phyloP scores from a whole-genome alignment of 768 basidiomycete genomes.

The Aureoboletus auriporus region DNA sequence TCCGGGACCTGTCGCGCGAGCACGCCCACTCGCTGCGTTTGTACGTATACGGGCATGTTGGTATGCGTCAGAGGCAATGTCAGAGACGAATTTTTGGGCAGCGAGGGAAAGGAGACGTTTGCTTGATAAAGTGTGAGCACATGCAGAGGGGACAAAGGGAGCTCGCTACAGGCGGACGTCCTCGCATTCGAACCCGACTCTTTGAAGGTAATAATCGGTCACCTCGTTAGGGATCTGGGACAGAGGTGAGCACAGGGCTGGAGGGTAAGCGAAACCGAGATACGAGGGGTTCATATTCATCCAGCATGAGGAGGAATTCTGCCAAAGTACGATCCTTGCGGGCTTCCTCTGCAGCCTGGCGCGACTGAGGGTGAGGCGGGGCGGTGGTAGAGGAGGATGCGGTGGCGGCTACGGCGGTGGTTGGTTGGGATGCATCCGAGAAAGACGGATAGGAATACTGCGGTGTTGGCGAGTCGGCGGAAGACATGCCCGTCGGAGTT shows the following conservation, averaged over 20 bases:
- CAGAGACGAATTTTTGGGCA: slow-evolving; percentile 96
- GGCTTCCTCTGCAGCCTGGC: slow-evolving; percentile 75
- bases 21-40: slow-evolving; percentile 73
- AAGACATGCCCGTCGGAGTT: slow-evolving; percentile 37
- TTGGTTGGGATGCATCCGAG: slow-evolving; percentile 20
- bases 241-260: background rate
- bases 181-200: slow-evolving; percentile 93
- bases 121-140: slow-evolving; percentile 37
- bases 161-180: slow-evolving; percentile 80
- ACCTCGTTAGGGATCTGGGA: slow-evolving; percentile 93
- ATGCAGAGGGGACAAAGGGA: background rate
- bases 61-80: slow-evolving; percentile 94
- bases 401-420: slow-evolving; percentile 12
- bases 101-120: slow-evolving; percentile 94
- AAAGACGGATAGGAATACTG: slow-evolving; percentile 18
- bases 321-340: slow-evolving; percentile 87
- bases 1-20: slow-evolving; percentile 55
- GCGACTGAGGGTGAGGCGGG: slow-evolving; percentile 41
- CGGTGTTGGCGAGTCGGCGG: slow-evolving; percentile 28
- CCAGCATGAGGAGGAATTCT: slow-evolving; percentile 93
- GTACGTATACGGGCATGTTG: slow-evolving; percentile 96
- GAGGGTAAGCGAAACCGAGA: slow-evolving; percentile 19
- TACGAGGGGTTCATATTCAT: slow-evolving; percentile 95
- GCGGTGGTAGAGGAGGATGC: slow-evolving; percentile 16
- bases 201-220: slow-evolving; percentile 94